These are phyloP conservation scores for Eimeria brunetti DNA, from an alignment of 169 alveolate species.

Conservation along the genomic window DNA sequence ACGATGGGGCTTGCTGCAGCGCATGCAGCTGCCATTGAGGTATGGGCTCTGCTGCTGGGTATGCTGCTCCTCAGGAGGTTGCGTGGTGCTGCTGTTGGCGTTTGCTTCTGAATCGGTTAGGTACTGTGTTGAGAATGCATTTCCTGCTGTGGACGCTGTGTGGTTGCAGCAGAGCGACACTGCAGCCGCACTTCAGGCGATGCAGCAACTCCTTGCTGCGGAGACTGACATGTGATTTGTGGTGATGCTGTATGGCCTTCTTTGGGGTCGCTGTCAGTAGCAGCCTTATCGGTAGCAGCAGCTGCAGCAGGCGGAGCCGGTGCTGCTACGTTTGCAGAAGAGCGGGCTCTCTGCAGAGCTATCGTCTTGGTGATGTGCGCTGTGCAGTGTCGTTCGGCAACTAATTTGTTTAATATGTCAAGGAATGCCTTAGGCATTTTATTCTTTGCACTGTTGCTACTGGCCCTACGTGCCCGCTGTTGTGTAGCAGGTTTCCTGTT, in stretches of 20 bases:
- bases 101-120: not conserved
- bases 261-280: not conserved
- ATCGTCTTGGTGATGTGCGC: not conserved
- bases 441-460: not conserved
- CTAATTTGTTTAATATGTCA: not conserved
- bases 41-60: not conserved
- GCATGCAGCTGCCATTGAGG: conserved; percentile 39
- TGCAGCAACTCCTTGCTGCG: conserved; percentile 23
- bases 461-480: not conserved
- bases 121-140: not conserved
- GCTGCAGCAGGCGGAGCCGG: not conserved
- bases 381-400: not conserved
- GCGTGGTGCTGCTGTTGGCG: not conserved
- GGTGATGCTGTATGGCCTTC: not conserved
- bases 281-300: not conserved
- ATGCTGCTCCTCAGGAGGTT: not conserved
- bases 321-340: not conserved
- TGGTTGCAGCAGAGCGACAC: conserved; percentile 42
- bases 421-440: not conserved
- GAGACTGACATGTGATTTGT: not conserved
- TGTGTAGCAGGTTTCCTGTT: no score
- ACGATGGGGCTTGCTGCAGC: conserved; percentile 59
- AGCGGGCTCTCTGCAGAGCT: not conserved
- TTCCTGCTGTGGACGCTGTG: not conserved
- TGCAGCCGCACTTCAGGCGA: conserved; percentile 4